phyloP scores from a whole-genome alignment of 2,329 filamentous ascomycete genomes.

The Dothideomycetes sp. region DNA sequence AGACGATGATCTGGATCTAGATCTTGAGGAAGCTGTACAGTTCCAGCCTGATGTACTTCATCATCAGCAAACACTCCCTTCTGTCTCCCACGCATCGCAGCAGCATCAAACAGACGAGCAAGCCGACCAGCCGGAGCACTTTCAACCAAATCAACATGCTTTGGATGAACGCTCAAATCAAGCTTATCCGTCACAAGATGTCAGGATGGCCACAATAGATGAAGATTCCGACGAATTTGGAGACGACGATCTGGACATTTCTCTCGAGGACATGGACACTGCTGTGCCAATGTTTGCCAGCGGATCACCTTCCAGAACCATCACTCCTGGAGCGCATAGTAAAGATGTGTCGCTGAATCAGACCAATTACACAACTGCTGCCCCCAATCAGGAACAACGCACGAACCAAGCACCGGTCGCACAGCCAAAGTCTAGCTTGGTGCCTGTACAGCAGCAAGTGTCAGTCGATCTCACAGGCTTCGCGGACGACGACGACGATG shows the following conservation, averaged over 20 bases:
- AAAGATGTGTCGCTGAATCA: not conserved
- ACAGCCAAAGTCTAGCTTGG: not conserved
- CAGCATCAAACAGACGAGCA: no score
- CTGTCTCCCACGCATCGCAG: no score
- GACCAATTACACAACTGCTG: not conserved
- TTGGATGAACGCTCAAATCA: not conserved
- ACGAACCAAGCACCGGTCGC: not conserved
- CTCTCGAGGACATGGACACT: conserved; percentile 47
- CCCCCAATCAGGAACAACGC: not conserved
- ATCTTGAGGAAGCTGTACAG: not conserved
- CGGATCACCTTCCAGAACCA: not conserved
- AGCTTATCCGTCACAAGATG: not conserved
- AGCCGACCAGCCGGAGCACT: no score
- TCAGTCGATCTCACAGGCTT: conserved; percentile 3
- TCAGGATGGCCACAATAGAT: conserved; percentile 14
- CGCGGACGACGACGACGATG: conserved; percentile 24
- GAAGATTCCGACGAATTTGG: conserved; percentile 39
- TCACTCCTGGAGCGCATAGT: not conserved
- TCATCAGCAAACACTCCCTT: no score
- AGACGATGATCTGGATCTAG: conserved; percentile 14
- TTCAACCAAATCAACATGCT: no score
- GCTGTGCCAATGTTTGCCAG: conserved; percentile 10
- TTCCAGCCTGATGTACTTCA: not conserved
- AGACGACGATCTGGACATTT: conserved; percentile 34
- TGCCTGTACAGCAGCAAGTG: not conserved